Evolutionary conservation across 2,329 filamentous ascomycete genomes (phyloP).

Genomic region (Aspergillus tamarii): DNA sequence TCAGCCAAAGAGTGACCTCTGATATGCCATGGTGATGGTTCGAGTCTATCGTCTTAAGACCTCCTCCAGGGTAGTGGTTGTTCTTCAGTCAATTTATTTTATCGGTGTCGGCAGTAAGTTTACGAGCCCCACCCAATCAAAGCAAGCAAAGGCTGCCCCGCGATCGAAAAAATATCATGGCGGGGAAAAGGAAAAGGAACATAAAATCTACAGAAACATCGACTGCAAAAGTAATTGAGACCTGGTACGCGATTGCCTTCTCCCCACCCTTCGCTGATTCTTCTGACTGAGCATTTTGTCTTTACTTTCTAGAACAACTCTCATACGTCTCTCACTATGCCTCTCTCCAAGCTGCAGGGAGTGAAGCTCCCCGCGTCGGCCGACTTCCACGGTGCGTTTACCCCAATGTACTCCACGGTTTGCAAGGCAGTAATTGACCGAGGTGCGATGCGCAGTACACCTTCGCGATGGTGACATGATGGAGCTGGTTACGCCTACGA

Average conservation of each 20-base stretch:
- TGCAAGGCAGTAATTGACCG: constrained; percentile 16
- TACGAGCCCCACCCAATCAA: constrained; percentile 16
- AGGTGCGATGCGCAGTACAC: constrained; percentile 55
- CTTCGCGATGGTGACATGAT: constrained; percentile 68
- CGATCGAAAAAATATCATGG: constrained; percentile 26
- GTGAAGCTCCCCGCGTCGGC: constrained; percentile 64
- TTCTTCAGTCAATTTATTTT: not conserved
- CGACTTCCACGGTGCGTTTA: constrained; percentile 60
- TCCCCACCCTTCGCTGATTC: not conserved
- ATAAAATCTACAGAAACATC: constrained; percentile 1
- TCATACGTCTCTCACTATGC: constrained; percentile 27
- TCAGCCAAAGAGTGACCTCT: constrained; percentile 19
- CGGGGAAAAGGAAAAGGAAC: constrained; percentile 26
- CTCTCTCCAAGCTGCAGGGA: constrained; percentile 39
- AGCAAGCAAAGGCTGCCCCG: constrained; percentile 15
- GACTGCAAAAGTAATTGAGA: constrained; percentile 1
- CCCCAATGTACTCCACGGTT: not conserved
- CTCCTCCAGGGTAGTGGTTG: too few species aligned
- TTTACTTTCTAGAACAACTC: not conserved
- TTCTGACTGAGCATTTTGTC: not conserved
- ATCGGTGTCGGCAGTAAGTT: not conserved
- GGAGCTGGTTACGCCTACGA: constrained; percentile 58
- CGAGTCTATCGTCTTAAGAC: too few species aligned
- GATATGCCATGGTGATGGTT: not conserved
- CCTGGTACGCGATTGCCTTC: not conserved